Evolutionary conservation across 306 rosid genomes (phyloP), one percentile per base, ranked within the genome.

Genomic region (Rosa chinensis): DNA sequence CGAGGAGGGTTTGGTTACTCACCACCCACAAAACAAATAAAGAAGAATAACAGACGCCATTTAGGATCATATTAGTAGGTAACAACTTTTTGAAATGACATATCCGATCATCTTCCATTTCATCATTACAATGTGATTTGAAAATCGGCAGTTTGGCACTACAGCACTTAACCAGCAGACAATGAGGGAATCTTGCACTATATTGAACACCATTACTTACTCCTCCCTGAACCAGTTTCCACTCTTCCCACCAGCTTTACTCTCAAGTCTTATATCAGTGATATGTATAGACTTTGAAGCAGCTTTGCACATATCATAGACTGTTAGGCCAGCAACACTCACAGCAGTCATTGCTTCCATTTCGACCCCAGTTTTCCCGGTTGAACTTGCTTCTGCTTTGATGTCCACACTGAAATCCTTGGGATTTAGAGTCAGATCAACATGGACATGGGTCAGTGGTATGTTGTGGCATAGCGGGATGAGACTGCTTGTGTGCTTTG

Each of bases 331-430:
- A 43, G 94, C 93, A 66, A 91, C 77, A 21, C 88, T 85, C 45
- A 90, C 96, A 4, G 97, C 94, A 0, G 97, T 91, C 95, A 95
- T 84, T 70, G 97, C 99, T 87, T 95, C 98, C 98, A 95, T 92
- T 85, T 95, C 99, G 76, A 91, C 96, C 28, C 92, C 90, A 2
- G 90, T 89, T 81, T 85, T 83, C 42, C 87, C 97, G 0, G 88
- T 90, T 53, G 90, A 82, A 45, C 86, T 77, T 21, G 97, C 97
- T 87, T 92, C 97, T 70, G 94, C 97, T 89, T 92, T 89, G 58
- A 95, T 87, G 10, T 74, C 83, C 63, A 94, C 92, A 81, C 97
- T 92, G 74, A 82, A 89, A 70, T 92, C 89, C 66, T 73, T 71
- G 0, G 78, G 92, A 77, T 92, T 89, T 56, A 94, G 79, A 5